Evolutionary conservation across 495 filamentous ascomycete genomes (phyloP), one percentile per base, ranked within the genome.

Genomic region (Aspergillus olivimuriae): DNA sequence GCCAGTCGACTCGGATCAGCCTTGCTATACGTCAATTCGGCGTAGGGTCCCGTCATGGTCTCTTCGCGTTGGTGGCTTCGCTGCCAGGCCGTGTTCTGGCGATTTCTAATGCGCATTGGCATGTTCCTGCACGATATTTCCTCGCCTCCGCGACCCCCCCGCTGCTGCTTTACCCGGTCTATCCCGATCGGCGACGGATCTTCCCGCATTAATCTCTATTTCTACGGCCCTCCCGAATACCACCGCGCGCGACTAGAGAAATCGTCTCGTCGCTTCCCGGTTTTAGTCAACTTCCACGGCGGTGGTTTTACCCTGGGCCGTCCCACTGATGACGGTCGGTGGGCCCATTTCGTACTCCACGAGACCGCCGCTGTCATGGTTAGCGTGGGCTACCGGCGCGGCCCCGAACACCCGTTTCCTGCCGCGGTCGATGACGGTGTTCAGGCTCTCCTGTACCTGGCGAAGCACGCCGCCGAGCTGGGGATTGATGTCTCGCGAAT

Each of bases 371-470:
- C 83, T 23, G 81, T 89, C 12, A 63, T 86, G 11, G 72, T 82
- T 28, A 81, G 73, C 30, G 84, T 89, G 43, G 78, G 82, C 16
- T 91, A 94, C 60, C 77, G 87, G 20, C 76, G 84, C 2, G 87
- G 84, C 1, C 87, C 87, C 4, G 83, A 90, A 58, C 67, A 78
- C 53, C 86, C 84, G 0, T 92, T 90, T 56, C 86, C 86, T 1
- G 78, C 77, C 0, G 78, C 84, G 0, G 79, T 89, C 4, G 83
- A 91, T 35, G 88, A 94, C 51, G 79, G 82, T 2, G 81, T 80
- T 5, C 83, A 84, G 33, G 82, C 83, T 0, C 45, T 89, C 1
- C 63, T 87, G 5, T 84, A 83, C 52, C 61, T 90, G 0, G 75
- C 81, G 16, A 58, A 63, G 1, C 68, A 84, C 51, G 78, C 82